Evolutionary conservation across 2,329 filamentous ascomycete species (phyloP).

Genomic region (Colletotrichum euphorbiae): DNA sequence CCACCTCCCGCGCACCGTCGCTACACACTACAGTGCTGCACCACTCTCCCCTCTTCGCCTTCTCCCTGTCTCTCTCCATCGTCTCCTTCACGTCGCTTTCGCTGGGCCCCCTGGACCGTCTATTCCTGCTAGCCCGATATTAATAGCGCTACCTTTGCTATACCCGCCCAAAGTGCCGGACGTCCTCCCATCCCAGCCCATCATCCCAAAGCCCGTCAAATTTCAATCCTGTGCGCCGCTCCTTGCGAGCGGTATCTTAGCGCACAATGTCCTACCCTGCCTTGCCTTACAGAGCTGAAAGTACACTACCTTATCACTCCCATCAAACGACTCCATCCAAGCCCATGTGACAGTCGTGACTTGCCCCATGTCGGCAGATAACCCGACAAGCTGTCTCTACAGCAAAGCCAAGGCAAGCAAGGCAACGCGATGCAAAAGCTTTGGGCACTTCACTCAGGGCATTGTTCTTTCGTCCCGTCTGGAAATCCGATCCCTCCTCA

Average conservation of each 20-base stretch:
- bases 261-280: conserved; percentile 19
- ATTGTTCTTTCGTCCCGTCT: conserved; percentile 28
- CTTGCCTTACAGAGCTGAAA: conserved; percentile 15
- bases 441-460: not conserved
- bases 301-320: not conserved
- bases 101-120: conserved; percentile 13
- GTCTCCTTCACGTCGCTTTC: conserved; percentile 22
- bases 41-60: conserved; percentile 9
- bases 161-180: conserved; percentile 38
- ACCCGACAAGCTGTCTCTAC: conserved; percentile 23
- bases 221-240: not conserved
- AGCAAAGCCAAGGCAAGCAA: conserved; percentile 13
- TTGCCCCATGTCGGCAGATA: conserved; percentile 24
- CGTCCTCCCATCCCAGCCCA: conserved; percentile 18
- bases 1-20: conserved; percentile 29
- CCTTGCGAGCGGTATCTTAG: conserved; percentile 23
- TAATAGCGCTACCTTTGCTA: conserved; percentile 31
- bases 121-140: conserved; percentile 32
- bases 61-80: conserved; percentile 16
- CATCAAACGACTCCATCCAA: conserved; percentile 19
- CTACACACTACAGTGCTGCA: conserved; percentile 28
- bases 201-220: not conserved
- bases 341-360: conserved; percentile 28
- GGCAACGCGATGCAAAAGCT: conserved; percentile 12
- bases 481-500: conserved; percentile 28